phyloP scores from a whole-genome alignment of 23 red algal species.

The Gracilaria domingensis region DNA sequence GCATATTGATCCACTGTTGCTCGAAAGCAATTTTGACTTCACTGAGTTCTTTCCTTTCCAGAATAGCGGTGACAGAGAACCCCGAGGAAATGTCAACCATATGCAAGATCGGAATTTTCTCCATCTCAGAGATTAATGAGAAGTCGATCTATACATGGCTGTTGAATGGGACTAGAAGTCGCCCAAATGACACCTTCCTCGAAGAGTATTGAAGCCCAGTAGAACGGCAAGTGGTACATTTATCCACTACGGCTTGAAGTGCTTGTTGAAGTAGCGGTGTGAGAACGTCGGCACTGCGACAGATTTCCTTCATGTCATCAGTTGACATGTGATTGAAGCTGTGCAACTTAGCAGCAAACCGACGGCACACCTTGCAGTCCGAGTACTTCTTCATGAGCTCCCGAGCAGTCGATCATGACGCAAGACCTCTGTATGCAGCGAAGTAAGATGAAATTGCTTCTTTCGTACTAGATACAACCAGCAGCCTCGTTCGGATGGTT shows the following conservation, averaged over 20 bases:
- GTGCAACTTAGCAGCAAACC: conserved; percentile 34
- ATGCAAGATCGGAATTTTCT: conserved; percentile 29
- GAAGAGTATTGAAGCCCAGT: conserved; percentile 3
- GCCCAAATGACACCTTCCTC: conserved; percentile 20
- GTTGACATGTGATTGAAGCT: conserved; percentile 23
- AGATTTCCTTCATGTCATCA: conserved; percentile 30
- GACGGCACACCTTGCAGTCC: neutral
- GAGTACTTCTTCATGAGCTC: neutral
- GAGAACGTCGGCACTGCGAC: neutral
- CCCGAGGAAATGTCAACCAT: conserved; percentile 37
- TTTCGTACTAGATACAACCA: conserved; percentile 16
- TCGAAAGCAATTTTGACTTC: conserved; percentile 15
- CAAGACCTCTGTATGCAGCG: neutral
- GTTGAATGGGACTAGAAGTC: conserved; percentile 37
- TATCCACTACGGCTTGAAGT: neutral
- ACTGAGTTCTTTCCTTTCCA: neutral
- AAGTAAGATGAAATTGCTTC: conserved; percentile 13
- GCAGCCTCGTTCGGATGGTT: neutral
- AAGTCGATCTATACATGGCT: conserved; percentile 49
- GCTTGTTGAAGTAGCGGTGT: conserved; percentile 25
- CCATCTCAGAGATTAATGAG: conserved; percentile 28
- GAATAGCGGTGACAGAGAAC: neutral
- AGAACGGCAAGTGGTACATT: conserved; percentile 7
- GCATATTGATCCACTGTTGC: conserved; percentile 31
- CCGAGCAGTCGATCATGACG: neutral